Percentiles rank a stretch among this genome's conserved stretches.
Conservation (phyloP, 2,329 filamentous ascomycete species). For the Fusarium sp. region DNA sequence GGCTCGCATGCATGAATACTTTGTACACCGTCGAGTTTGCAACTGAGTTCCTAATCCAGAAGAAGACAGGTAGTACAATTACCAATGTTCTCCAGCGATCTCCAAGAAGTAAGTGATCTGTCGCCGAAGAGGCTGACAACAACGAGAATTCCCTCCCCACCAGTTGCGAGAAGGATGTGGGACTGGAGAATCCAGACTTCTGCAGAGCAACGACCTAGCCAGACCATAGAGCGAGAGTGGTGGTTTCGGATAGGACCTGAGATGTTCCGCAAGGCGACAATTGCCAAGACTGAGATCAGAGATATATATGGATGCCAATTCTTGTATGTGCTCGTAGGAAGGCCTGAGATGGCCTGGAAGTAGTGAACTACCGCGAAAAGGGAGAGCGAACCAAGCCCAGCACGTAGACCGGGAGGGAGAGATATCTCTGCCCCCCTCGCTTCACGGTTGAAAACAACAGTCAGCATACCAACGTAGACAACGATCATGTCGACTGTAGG, state of each 20-base stretch:
- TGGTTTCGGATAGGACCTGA: constrained; percentile 23
- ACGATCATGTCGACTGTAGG: constrained; percentile 66
- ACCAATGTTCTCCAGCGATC: constrained; percentile 48
- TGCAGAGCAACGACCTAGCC: constrained; percentile 67
- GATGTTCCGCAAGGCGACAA: constrained; percentile 64
- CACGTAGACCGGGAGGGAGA: constrained; percentile 20
- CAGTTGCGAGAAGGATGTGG: constrained; percentile 72
- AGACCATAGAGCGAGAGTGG: constrained; percentile 58
- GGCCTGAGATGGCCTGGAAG: not conserved
- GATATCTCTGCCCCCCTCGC: constrained; percentile 13
- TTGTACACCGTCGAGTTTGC: constrained; percentile 40
- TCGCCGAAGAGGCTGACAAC: constrained; percentile 43
- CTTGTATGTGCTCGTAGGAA: constrained; percentile 56
- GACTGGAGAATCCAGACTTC: constrained; percentile 72
- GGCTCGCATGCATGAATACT: constrained; percentile 19
- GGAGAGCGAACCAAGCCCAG: constrained; percentile 49
- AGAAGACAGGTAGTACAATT: constrained; percentile 44
- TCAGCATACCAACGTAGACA: constrained; percentile 67
- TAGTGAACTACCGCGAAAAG: constrained; percentile 32
- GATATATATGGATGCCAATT: constrained; percentile 66
- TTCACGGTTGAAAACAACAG: constrained; percentile 47
- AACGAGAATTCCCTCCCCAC: constrained; percentile 64
- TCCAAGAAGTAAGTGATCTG: constrained; percentile 36
- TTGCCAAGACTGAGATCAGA: constrained; percentile 65
- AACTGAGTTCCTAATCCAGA: constrained; percentile 43